phyloP scores from a whole-genome alignment of 176 grass and related monocot species.

The Urochloa ruziziensis region DNA sequence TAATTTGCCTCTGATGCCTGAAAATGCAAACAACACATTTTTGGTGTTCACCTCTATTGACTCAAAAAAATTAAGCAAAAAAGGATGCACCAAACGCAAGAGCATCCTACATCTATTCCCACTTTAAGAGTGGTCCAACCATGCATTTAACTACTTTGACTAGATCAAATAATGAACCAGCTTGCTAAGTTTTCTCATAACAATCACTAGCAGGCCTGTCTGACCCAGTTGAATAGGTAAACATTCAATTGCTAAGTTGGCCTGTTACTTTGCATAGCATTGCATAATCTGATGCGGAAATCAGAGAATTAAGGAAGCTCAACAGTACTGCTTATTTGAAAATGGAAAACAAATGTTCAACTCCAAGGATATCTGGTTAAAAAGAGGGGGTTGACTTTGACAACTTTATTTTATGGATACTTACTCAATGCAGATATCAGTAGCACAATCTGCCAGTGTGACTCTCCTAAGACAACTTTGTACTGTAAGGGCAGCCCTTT shows the following conservation, averaged over 20 bases:
- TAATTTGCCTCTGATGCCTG: constrained; percentile 69
- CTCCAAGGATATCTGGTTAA: background rate
- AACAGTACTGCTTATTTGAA: background rate
- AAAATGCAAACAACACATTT: constrained; percentile 29
- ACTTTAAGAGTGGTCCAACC: constrained; percentile 1
- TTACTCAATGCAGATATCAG: constrained; percentile 86
- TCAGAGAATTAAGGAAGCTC: background rate
- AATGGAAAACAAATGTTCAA: background rate
- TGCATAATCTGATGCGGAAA: background rate
- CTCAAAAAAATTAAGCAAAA: background rate
- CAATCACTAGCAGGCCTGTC: background rate
- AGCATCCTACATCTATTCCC: background rate
- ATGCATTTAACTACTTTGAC: background rate
- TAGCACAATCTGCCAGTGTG: constrained; percentile 70
- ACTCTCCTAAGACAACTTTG: constrained; percentile 74
- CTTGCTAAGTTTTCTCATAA: background rate
- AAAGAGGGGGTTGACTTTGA: constrained; percentile 10
- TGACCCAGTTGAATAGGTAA: background rate
- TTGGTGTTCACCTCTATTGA: background rate
- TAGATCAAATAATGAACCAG: background rate
- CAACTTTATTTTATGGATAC: constrained; percentile 16
- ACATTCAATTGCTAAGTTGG: constrained; percentile 1
- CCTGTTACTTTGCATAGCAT: background rate
- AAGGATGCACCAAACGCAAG: background rate
- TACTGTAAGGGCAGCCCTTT: constrained; percentile 75